Evolutionary conservation across 2,329 filamentous ascomycete genomes (phyloP), one percentile per base, ranked within the genome.

Genomic region (Aspergillus caelatus): DNA sequence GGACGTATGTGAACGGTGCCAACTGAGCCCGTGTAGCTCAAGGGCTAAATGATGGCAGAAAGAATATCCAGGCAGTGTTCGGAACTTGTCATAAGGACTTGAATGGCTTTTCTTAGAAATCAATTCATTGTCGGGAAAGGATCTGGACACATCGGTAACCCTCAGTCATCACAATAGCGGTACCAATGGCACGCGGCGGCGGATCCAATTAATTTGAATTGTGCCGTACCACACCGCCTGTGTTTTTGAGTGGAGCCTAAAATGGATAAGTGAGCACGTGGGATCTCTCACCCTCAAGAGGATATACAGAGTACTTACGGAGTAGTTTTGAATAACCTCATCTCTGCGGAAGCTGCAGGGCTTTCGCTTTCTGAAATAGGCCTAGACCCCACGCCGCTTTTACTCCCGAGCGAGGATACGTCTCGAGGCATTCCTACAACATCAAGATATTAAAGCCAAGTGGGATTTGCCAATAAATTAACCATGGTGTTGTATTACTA

Each of bases 201-300:
- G 39, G 62, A 58, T 39, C 26, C 56, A 41, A 10, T 45, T 41
- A 21, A 36, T 30, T 45, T 12, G 45, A 45, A 34, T 65, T 65
- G 50, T 65, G 64, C 64, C 64, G 3, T 11, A 9, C 2, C 10
- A 50, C 39, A 65, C 64, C 64, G 64, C 64, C 58, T 63, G 56
- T 26, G 41, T 28, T 60, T 26, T 26, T 34, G 14, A n/a, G 21
- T 23, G 14, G 23, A 16, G 8, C 45, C 23, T 36, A n/a, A 52
- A 30, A 61, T 43, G 30, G 34, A 36, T 56, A 26, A 12, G 28
- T 39, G 32, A 36, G 52, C 52, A 55, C 32, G 52, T 55, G 52
- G 52, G 30, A 19, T 32, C 45, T 9, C 21, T 46, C 45, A 12
- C 12, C 34, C 34, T 36, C 34, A 14, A 21, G 21, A 3, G 11